A percentile compares a stretch with the other conserved stretches of the same genome.
These are phyloP conservation scores for Venturia pyrina DNA, from an alignment of 2,329 filamentous ascomycete genomes.

Conservation along the genomic window DNA sequence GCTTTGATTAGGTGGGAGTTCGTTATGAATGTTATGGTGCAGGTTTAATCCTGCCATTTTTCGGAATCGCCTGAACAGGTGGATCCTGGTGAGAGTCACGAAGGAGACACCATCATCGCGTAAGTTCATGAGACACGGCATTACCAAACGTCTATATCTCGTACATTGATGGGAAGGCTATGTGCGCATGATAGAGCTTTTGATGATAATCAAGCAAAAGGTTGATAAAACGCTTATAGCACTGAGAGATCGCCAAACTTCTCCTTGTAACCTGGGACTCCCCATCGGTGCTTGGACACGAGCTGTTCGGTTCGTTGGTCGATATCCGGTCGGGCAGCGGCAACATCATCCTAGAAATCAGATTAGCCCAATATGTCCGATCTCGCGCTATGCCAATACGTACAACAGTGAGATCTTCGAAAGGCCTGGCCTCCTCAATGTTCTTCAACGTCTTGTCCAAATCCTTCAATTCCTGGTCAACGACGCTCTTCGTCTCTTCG, in stretches of 20 bases:
- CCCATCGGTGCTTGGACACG: conserved; percentile 96
- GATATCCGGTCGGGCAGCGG: conserved; percentile 87
- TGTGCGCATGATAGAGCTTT: conserved; percentile 8
- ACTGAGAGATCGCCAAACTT: conserved; percentile 97
- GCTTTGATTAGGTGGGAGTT: too few relatives aligned
- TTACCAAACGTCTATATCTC: conserved; percentile 6
- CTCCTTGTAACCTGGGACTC: conserved; percentile 99
- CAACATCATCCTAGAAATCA: conserved; percentile 74
- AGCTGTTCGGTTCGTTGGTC: conserved; percentile 93
- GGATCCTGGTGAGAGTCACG: too few relatives aligned
- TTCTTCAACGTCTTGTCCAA: conserved; percentile 92
- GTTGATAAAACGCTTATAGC: conserved; percentile 48
- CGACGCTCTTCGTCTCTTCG: conserved; percentile 90
- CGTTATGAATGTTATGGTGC: too few relatives aligned
- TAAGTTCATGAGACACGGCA: background rate
- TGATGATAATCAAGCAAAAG: conserved; percentile 1
- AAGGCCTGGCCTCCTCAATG: conserved; percentile 90
- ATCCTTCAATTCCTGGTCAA: conserved; percentile 89
- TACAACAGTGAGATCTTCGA: conserved; percentile 96
- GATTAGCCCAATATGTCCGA: background rate
- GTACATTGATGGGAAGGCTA: conserved; percentile 9
- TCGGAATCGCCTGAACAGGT: too few relatives aligned
- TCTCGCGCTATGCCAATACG: conserved; percentile 35
- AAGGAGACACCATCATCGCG: background rate
- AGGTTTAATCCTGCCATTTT: too few relatives aligned